Percentiles rank a stretch among this genome's conserved stretches.
Conservation (phyloP, 305 asterid genomes). For the Lippia alba region DNA sequence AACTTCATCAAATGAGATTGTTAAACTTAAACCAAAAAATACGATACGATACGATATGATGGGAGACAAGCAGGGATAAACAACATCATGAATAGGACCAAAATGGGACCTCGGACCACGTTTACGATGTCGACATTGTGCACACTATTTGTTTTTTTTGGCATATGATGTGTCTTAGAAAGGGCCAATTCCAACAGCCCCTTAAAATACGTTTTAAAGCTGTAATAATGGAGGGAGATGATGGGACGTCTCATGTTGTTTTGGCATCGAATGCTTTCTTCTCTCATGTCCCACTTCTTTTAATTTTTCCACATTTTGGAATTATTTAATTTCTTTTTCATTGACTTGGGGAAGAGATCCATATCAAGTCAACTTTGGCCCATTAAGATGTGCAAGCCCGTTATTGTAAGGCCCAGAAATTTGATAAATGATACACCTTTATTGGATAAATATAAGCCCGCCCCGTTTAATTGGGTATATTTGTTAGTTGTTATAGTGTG, state of each 20-base stretch:
- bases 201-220: slow-evolving; percentile 2
- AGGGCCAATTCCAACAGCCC: neutral
- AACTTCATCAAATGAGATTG: no score
- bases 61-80: no score
- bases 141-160: neutral
- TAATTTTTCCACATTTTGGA: slow-evolving; percentile 14
- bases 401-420: neutral
- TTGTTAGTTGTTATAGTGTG: no score
- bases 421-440: no score
- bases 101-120: slow-evolving; percentile 6
- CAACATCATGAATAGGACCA: neutral
- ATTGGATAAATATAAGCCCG: no score
- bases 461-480: no score
- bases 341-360: slow-evolving; percentile 19
- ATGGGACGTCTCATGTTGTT: slow-evolving; percentile 22
- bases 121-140: neutral
- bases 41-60: neutral
- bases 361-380: slow-evolving; percentile 1
- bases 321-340: slow-evolving; percentile 1
- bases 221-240: slow-evolving; percentile 9
- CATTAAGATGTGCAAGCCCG: neutral
- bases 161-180: neutral
- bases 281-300: neutral
- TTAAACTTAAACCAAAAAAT: no score
- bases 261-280: slow-evolving; percentile 30